A percentile compares a stretch with the other conserved stretches of the same genome.
phyloP scores from a whole-genome alignment of 441 rosid species.

The Pelargonium exstipulatum region DNA sequence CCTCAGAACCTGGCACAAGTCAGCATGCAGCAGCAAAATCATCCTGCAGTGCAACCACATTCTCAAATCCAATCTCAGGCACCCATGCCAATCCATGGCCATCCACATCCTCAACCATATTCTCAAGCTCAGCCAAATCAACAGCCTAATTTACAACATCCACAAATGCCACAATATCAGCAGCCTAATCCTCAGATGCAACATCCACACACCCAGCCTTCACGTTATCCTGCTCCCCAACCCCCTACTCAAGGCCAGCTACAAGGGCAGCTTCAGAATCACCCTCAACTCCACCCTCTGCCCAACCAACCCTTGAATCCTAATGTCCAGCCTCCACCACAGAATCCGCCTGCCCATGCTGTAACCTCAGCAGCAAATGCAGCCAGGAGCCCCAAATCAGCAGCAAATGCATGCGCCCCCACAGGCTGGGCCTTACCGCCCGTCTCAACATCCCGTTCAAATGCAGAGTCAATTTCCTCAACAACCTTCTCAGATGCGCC shows the following conservation, averaged over 20 bases:
- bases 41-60: slow-evolving; percentile 25
- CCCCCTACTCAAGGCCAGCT: slow-evolving; percentile 34
- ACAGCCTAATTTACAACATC: slow-evolving; percentile 36
- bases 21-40: slow-evolving; percentile 42
- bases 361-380: slow-evolving; percentile 41
- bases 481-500: slow-evolving; percentile 38
- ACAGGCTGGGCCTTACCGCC: slow-evolving; percentile 40
- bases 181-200: slow-evolving; percentile 27
- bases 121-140: slow-evolving; percentile 25
- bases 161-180: slow-evolving; percentile 16
- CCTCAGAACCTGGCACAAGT: slow-evolving; percentile 36
- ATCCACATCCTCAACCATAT: slow-evolving; percentile 23
- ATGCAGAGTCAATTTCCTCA: slow-evolving; percentile 45
- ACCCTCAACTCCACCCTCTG: slow-evolving; percentile 29
- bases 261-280: slow-evolving; percentile 32
- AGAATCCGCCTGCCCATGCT: slow-evolving; percentile 35
- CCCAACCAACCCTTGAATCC: slow-evolving; percentile 34
- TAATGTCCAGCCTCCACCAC: slow-evolving; percentile 34
- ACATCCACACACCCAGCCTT: slow-evolving; percentile 28
- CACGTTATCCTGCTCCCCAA: slow-evolving; percentile 29
- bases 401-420: slow-evolving; percentile 31
- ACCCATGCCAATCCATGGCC: slow-evolving; percentile 19
- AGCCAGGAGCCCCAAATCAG: slow-evolving; percentile 33
- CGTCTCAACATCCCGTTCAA: slow-evolving; percentile 34
- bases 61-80: slow-evolving; percentile 37